Percentiles rank a stretch among this genome's conserved stretches.
These are phyloP conservation scores for Dioszegia crocea DNA, from an alignment of 768 basidiomycete genomes.

Conservation along the genomic window DNA sequence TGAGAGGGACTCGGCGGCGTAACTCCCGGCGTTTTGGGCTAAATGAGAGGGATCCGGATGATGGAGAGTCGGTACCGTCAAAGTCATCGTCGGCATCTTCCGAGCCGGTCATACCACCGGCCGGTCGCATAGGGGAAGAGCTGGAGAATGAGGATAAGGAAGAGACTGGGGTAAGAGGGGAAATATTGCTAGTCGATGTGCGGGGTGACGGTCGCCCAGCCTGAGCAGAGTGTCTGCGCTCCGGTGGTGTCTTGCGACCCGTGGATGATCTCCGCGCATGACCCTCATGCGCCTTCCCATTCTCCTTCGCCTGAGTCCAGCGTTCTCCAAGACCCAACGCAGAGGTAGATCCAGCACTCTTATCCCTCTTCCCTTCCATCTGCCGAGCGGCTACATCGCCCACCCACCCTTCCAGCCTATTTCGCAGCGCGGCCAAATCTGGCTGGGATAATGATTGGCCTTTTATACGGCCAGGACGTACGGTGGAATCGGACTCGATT, in stretches of 20 bases:
- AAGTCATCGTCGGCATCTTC: slow-evolving; percentile 44
- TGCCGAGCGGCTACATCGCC: slow-evolving; percentile 19
- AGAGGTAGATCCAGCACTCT: not conserved
- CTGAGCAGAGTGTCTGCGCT: not conserved
- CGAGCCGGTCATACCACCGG: slow-evolving; percentile 16
- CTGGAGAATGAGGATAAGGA: not conserved
- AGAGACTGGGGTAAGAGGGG: not conserved
- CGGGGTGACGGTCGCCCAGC: not conserved
- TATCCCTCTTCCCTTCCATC: slow-evolving; percentile 10
- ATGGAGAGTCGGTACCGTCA: slow-evolving; percentile 27
- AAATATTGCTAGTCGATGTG: not conserved
- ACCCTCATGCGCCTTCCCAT: too few relatives aligned
- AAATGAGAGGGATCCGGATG: slow-evolving; percentile 32
- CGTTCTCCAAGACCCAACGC: not conserved
- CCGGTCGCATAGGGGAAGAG: not conserved
- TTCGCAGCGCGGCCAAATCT: slow-evolving; percentile 22
- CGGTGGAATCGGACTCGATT: slow-evolving; percentile 28
- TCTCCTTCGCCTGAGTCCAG: not conserved
- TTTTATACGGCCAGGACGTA: slow-evolving; percentile 20
- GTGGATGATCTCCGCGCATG: not conserved
- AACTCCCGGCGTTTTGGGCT: slow-evolving; percentile 16
- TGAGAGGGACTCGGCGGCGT: not conserved
- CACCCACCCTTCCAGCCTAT: slow-evolving; percentile 29
- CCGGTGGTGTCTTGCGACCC: not conserved
- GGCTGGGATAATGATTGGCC: slow-evolving; percentile 23